Conservation (phyloP, 73 alveolate genomes). For the Tetrahymena borealis region DNA sequence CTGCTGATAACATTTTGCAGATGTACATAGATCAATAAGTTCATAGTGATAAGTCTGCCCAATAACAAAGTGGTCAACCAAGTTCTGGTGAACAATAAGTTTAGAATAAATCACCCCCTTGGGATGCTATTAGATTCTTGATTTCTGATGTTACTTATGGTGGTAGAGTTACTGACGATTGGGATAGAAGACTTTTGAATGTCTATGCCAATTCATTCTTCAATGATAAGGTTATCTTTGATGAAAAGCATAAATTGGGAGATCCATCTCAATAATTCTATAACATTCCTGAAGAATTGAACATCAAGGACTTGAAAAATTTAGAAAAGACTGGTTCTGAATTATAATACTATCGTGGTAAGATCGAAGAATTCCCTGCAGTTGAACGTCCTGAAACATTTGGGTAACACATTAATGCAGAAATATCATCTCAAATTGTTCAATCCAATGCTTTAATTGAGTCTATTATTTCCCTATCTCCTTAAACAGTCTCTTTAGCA, state of each 20-base stretch:
- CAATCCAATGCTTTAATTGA: slow-evolving; percentile 77
- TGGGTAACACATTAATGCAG: slow-evolving; percentile 43
- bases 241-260: slow-evolving; percentile 55
- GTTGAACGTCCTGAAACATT: slow-evolving; percentile 38
- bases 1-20: slow-evolving; percentile 96
- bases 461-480: slow-evolving; percentile 78
- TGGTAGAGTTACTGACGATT: slow-evolving; percentile 95
- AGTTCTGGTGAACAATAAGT: not conserved
- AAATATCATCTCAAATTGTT: slow-evolving; percentile 31
- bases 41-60: not conserved
- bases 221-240: slow-evolving; percentile 70
- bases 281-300: slow-evolving; percentile 50
- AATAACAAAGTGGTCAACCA: not conserved
- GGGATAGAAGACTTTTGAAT: slow-evolving; percentile 88
- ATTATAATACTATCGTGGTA: slow-evolving; percentile 11
- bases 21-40: slow-evolving; percentile 77
- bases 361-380: slow-evolving; percentile 34
- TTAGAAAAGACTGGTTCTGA: slow-evolving; percentile 28
- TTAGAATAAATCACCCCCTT: slow-evolving; percentile 3
- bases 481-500: slow-evolving; percentile 81
- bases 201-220: slow-evolving; percentile 74
- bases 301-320: slow-evolving; percentile 24
- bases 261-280: slow-evolving; percentile 37
- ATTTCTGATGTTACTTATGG: slow-evolving; percentile 96
- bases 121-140: slow-evolving; percentile 61